Base-by-base conservation (phyloP, 2,329 filamentous ascomycete species). In the Mollisiaceae sp. region DNA sequence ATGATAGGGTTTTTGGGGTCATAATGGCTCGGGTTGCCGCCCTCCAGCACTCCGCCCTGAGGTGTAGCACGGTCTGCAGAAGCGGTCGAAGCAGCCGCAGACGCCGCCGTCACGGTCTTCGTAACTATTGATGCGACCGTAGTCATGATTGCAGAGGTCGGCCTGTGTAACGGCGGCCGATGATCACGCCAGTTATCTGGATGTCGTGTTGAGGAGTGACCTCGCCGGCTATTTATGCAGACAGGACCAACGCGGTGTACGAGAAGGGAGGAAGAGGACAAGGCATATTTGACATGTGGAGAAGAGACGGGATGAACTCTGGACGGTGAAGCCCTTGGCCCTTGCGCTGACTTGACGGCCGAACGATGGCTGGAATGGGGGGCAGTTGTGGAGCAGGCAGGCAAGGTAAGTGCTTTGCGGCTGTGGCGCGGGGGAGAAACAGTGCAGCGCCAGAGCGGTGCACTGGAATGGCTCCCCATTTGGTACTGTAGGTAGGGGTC, bases 11-110 rank as follows among this genome's bases (percentile, higher is more conserved):
- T 87, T 68, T 84, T 87, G 8, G 85, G 67, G 73, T 89, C 84
- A 77, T 89, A 90, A 15, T 82, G 71, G 14, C 85, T 80, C 0
- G 89, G 89, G 70, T 90, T 88, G 38, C 81, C 78, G 38, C 86
- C 85, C 71, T 90, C 88, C 32, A 91, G 78, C 63, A 91, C 83
- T 65, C 89, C 89, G 60, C 83, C 88, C 75, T 91, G 89, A 73
- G 78, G 71, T 20, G 67, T 59, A 18, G 65, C 73, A 32, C 71
- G 71, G 43, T 65, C 39, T 39, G 65, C 52, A 5, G 69, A 54
- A 22, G 67, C 43, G 18, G 70, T 57, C 32, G 70, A 57, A 38
- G 65, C 32, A 41, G 70, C 59, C 12, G 68, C 63, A 59, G 68
- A 63, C 20, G 60, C 52, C 18, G 63, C 65, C 36, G 62, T 67